Evolutionary conservation across 257 asterid species (phyloP).

Genomic region (Schizonepeta tenuifolia): DNA sequence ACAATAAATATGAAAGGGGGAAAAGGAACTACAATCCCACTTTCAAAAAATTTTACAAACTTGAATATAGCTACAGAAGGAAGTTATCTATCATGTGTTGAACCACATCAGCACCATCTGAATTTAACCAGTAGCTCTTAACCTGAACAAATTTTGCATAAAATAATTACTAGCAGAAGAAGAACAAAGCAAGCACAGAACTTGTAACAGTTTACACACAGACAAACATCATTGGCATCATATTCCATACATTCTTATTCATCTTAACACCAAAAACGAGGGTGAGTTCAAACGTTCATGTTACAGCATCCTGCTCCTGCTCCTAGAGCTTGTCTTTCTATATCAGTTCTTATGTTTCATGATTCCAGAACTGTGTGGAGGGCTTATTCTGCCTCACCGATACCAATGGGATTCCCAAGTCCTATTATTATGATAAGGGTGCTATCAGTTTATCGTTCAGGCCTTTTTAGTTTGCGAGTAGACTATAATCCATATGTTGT

Average conservation of each 20-base stretch:
- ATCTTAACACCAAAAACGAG: background rate
- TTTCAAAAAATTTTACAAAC: constrained; percentile 11
- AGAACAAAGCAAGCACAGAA: background rate
- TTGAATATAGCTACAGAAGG: constrained; percentile 46
- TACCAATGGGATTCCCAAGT: background rate
- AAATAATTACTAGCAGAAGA: background rate
- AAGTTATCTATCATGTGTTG: constrained; percentile 85
- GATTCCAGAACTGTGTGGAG: background rate
- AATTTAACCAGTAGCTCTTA: constrained; percentile 85
- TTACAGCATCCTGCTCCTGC: background rate
- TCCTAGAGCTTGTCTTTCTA: background rate
- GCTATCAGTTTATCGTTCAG: background rate
- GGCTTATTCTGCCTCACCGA: background rate
- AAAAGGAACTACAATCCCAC: constrained; percentile 3
- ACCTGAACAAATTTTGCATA: constrained; percentile 48
- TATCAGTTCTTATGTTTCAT: background rate
- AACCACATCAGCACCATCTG: constrained; percentile 90
- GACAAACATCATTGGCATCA: background rate
- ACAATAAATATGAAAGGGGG: background rate
- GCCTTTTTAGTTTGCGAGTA: background rate
- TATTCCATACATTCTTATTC: background rate
- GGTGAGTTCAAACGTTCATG: background rate
- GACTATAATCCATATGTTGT: background rate
- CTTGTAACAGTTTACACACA: background rate
- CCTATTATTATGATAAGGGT: background rate